These are phyloP conservation scores for Chytriomyces sp. DNA, from an alignment of 192 early-diverging fungal genomes.

Conservation along the genomic window DNA sequence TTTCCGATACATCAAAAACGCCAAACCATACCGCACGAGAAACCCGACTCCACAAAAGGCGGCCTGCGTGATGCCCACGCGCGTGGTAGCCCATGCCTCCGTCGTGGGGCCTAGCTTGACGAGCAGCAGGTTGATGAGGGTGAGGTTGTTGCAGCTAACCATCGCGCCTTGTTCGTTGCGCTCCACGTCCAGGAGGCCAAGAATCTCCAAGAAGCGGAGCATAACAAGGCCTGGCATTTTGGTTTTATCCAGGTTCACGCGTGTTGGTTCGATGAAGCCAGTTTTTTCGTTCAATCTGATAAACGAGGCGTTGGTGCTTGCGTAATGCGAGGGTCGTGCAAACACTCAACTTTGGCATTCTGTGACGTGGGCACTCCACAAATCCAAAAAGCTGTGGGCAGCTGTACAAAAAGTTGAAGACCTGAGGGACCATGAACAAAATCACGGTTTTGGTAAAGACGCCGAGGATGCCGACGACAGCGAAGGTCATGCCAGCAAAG, in stretches of 20 bases:
- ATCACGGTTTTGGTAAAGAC: conserved; percentile 93
- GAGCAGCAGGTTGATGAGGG: conserved; percentile 89
- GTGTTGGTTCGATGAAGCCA: conserved; percentile 43
- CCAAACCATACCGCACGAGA: conserved; percentile 77
- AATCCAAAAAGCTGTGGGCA: conserved; percentile 91
- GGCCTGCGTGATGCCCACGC: conserved; percentile 70
- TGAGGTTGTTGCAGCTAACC: conserved; percentile 84
- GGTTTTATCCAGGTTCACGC: conserved; percentile 35
- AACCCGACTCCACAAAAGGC: conserved; percentile 73
- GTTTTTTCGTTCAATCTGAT: conserved; percentile 46
- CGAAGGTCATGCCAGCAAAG: conserved; percentile 99
- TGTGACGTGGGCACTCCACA: conserved; percentile 94
- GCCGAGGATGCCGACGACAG: conserved; percentile 92
- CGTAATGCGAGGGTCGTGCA: neutral
- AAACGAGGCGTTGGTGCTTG: neutral
- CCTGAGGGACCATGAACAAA: conserved; percentile 93
- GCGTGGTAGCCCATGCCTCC: conserved; percentile 55
- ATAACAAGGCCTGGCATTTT: conserved; percentile 54
- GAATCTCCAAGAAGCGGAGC: conserved; percentile 52
- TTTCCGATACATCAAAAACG: conserved; percentile 74
- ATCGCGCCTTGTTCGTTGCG: conserved; percentile 48
- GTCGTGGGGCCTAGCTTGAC: conserved; percentile 72
- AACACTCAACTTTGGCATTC: conserved; percentile 75
- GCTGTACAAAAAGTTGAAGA: conserved; percentile 97
- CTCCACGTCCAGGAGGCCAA: conserved; percentile 58